Conservation (phyloP, 768 basidiomycete species). For the Postia placenta region DNA sequence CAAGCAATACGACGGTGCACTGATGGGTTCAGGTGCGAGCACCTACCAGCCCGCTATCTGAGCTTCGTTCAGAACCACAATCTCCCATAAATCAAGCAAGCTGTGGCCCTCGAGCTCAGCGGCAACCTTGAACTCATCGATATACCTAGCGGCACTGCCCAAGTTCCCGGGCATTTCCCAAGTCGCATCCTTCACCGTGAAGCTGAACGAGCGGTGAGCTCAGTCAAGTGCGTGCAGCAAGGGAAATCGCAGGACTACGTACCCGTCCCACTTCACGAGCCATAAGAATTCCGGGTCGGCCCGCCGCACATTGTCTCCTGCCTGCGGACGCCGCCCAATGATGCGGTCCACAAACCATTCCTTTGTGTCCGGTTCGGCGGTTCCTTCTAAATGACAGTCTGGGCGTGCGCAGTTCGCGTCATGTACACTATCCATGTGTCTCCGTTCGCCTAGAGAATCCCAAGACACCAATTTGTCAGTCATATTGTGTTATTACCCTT, state of each 20-base stretch:
- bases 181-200: constrained; percentile 6
- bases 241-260: background rate
- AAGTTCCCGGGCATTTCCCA: constrained; percentile 12
- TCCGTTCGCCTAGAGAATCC: constrained; percentile 1
- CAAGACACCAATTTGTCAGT: too few relatives aligned
- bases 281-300: constrained; percentile 9
- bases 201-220: constrained; percentile 5
- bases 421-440: background rate
- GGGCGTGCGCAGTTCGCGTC: constrained; percentile 11
- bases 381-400: constrained; percentile 9
- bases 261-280: constrained; percentile 20
- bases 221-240: background rate
- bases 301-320: background rate
- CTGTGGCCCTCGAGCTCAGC: constrained; percentile 13
- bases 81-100: constrained; percentile 2
- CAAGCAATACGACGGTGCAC: too few relatives aligned
- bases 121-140: constrained; percentile 14
- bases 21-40: too few relatives aligned
- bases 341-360: constrained; percentile 20
- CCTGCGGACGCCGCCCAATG: constrained; percentile 15
- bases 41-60: constrained; percentile 11
- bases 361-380: constrained; percentile 9
- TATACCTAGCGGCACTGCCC: constrained; percentile 9
- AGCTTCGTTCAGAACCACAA: constrained; percentile 15
- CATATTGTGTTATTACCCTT: too few relatives aligned